These are phyloP conservation scores for Sicyos baderoa DNA, from an alignment of 306 rosid species.

Conservation along the genomic window DNA sequence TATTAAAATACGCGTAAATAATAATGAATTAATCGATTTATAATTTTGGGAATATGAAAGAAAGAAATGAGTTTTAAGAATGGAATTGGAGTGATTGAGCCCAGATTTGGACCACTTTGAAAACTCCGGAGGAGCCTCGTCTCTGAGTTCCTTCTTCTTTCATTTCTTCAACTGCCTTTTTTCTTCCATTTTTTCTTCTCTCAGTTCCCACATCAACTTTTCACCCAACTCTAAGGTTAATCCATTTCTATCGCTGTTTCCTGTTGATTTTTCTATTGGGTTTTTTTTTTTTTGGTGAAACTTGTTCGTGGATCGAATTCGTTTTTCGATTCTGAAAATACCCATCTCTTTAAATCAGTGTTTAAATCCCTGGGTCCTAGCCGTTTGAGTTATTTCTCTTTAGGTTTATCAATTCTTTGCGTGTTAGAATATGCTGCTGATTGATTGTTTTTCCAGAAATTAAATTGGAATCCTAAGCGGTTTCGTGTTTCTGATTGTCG, in stretches of 20 bases:
- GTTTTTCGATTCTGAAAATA: not conserved
- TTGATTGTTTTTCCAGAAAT: no score
- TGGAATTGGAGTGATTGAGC: slow-evolving; percentile 57
- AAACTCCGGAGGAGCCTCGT: slow-evolving; percentile 57
- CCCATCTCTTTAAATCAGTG: slow-evolving; percentile 5
- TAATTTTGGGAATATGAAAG: slow-evolving; percentile 15
- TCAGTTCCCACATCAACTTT: slow-evolving; percentile 28
- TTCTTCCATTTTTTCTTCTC: no score
- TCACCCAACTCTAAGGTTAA: slow-evolving; percentile 28
- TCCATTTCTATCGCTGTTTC: slow-evolving; percentile 21
- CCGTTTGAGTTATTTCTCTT: no score
- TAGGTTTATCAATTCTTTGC: not conserved
- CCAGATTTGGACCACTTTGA: slow-evolving; percentile 46
- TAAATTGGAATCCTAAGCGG: not conserved
- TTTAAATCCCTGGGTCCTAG: not conserved
- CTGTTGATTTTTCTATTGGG: not conserved
- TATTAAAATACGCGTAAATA: slow-evolving; percentile 20
- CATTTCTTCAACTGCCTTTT: slow-evolving; percentile 29
- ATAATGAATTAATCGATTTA: slow-evolving; percentile 8
- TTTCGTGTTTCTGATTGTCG: slow-evolving; percentile 8
- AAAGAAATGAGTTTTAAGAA: slow-evolving; percentile 24
- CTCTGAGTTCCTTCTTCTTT: slow-evolving; percentile 32
- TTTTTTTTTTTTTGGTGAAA: slow-evolving; percentile 21
- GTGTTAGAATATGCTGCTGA: no score
- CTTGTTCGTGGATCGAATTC: not conserved